Percentiles rank a stretch among this genome's conserved stretches.
These are phyloP conservation scores for Aspergillus sp. DNA, from an alignment of 2,329 filamentous ascomycete genomes.

Conservation along the genomic window DNA sequence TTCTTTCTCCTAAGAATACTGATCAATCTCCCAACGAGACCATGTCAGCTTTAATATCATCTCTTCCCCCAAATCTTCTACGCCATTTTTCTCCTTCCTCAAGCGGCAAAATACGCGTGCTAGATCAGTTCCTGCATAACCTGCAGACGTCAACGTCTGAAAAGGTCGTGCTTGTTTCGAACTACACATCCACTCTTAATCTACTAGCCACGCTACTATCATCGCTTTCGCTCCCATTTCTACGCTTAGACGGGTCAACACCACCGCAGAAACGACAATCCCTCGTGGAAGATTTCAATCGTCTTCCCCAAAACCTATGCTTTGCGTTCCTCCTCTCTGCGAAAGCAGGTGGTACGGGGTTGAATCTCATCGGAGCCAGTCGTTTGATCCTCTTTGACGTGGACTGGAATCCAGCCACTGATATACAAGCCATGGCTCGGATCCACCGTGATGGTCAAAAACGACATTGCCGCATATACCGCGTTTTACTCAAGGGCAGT, in stretches of 20 bases:
- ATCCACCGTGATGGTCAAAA: slow-evolving; percentile 71
- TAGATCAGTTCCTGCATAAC: slow-evolving; percentile 61
- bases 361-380: slow-evolving; percentile 68
- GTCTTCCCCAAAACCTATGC: slow-evolving; percentile 47
- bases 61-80: slow-evolving; percentile 53
- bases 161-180: slow-evolving; percentile 71
- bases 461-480: slow-evolving; percentile 63
- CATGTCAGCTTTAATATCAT: slow-evolving; percentile 45
- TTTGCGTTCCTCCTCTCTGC: slow-evolving; percentile 70
- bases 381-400: slow-evolving; percentile 68
- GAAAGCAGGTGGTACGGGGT: slow-evolving; percentile 64
- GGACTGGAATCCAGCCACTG: slow-evolving; percentile 72
- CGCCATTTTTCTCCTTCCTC: slow-evolving; percentile 51
- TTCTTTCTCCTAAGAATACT: slow-evolving; percentile 50
- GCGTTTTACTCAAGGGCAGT: slow-evolving; percentile 62
- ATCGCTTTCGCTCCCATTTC: slow-evolving; percentile 56
- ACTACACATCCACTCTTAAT: slow-evolving; percentile 69
- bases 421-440: slow-evolving; percentile 70
- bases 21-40: slow-evolving; percentile 46
- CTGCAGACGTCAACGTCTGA: slow-evolving; percentile 59
- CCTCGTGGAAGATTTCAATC: slow-evolving; percentile 67
- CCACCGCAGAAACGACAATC: slow-evolving; percentile 60
- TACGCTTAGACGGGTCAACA: slow-evolving; percentile 67
- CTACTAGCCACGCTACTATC: slow-evolving; percentile 59
- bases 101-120: slow-evolving; percentile 62